Evolutionary conservation across 257 asterid species (phyloP).

Genomic region (Fraxinus americana): DNA sequence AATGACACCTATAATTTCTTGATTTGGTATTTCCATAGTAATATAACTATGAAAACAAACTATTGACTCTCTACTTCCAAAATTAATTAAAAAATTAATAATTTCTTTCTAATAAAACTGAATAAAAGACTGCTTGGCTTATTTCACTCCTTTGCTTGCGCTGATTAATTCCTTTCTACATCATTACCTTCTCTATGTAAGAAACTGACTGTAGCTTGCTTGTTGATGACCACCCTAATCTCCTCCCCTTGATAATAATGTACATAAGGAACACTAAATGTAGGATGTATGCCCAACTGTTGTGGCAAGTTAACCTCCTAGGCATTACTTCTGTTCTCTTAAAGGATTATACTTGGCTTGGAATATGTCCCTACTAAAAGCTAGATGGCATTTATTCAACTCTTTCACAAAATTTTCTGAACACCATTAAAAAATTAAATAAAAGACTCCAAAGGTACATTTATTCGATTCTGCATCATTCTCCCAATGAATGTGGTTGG

Average conservation of each 20-base stretch:
- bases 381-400: neutral
- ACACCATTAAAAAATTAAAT: too few species aligned
- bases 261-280: too few species aligned
- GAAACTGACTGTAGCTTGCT: neutral
- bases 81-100: neutral
- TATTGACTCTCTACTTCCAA: neutral
- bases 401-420: neutral
- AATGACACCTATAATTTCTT: neutral
- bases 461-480: too few species aligned
- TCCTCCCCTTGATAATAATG: too few species aligned
- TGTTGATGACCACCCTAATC: too few species aligned
- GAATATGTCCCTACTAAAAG: too few species aligned
- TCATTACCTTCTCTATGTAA: neutral
- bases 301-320: neutral
- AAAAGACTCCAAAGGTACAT: neutral
- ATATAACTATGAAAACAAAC: neutral
- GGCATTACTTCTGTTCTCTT: neutral
- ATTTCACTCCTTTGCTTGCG: neutral
- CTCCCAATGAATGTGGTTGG: too few species aligned
- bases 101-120: neutral
- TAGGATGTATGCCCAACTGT: too few species aligned
- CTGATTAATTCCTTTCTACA: neutral
- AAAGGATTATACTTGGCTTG: too few species aligned
- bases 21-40: neutral
- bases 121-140: neutral